Conservation (phyloP, 768 basidiomycete genomes). For the Kwoniella dejecticola region DNA sequence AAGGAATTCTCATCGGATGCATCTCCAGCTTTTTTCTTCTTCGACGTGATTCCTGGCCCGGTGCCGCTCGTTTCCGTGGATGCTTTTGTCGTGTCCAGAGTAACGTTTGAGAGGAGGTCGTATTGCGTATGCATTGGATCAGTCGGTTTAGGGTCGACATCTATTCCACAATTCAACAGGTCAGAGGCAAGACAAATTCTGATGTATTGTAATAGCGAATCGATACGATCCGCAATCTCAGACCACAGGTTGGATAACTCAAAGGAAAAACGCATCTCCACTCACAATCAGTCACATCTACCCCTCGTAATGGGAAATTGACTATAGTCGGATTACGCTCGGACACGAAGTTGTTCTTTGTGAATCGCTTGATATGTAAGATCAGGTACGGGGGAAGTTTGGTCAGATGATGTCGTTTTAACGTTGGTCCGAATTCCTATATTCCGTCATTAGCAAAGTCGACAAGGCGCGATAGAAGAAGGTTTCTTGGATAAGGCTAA, state of each 20-base stretch:
- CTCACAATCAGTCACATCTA: constrained; percentile 91
- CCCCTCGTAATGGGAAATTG: constrained; percentile 89
- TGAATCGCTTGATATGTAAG: constrained; percentile 93
- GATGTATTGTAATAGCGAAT: too few species aligned
- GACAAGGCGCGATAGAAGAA: too few species aligned
- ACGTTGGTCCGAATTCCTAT: constrained; percentile 77
- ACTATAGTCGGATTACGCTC: constrained; percentile 99
- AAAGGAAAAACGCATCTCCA: constrained; percentile 26
- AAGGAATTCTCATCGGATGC: constrained; percentile 75
- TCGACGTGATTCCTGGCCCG: constrained; percentile 40
- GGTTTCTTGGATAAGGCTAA: too few species aligned
- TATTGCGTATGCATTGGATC: constrained; percentile 70
- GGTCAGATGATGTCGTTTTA: constrained; percentile 88
- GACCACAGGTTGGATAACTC: too few species aligned
- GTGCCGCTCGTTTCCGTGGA: constrained; percentile 66
- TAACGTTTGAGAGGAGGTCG: constrained; percentile 93
- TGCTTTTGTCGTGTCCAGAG: constrained; percentile 92
- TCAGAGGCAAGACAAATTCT: too few species aligned
- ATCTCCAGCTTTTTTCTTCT: constrained; percentile 35
- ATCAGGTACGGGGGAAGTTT: constrained; percentile 88
- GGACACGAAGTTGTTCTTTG: constrained; percentile 93
- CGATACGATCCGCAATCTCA: too few species aligned
- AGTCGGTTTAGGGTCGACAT: constrained; percentile 68
- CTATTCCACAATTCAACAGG: constrained; percentile 60
- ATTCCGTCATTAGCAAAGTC: too few species aligned